These are phyloP conservation scores for Sistotremastrum niveocremeum DNA, from an alignment of 768 basidiomycete genomes.

Conservation along the genomic window DNA sequence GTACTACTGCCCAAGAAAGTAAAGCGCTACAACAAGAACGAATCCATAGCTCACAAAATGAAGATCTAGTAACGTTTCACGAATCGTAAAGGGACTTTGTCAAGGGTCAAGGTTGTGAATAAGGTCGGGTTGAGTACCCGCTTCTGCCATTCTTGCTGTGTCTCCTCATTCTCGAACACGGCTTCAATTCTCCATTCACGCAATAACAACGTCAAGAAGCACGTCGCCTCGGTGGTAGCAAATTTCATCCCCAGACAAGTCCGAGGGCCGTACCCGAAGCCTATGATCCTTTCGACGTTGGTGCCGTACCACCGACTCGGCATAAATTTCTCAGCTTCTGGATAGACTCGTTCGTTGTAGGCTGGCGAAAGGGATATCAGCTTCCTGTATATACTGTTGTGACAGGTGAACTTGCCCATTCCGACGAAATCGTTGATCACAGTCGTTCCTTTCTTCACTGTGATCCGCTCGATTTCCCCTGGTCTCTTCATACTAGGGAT, in stretches of 20 bases:
- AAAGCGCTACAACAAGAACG: no score
- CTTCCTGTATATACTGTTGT: not conserved
- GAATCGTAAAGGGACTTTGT: no score
- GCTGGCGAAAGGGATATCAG: conserved; percentile 16
- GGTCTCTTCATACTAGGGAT: conserved; percentile 1
- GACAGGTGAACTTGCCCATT: conserved; percentile 24
- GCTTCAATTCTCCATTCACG: conserved; percentile 42
- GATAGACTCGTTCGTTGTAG: conserved; percentile 37
- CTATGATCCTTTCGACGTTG: not conserved
- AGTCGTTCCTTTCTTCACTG: not conserved
- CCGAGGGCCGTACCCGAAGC: conserved; percentile 27
- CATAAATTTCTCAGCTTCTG: conserved; percentile 32
- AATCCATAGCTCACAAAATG: no score
- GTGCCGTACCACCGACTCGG: conserved; percentile 39
- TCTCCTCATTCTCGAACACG: conserved; percentile 24
- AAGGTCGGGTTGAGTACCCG: no score
- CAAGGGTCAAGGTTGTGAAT: no score
- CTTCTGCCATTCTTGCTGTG: not conserved
- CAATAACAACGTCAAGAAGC: conserved; percentile 36
- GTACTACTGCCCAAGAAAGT: no score
- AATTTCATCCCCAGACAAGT: conserved; percentile 43
- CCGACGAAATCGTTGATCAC: conserved; percentile 36
- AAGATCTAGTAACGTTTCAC: no score
- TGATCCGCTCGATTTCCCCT: not conserved
- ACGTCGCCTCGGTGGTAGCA: conserved; percentile 36